A percentile compares a stretch with the other conserved stretches of the same genome.
phyloP scores from a whole-genome alignment of 768 basidiomycete species.

The Epithele typhae region DNA sequence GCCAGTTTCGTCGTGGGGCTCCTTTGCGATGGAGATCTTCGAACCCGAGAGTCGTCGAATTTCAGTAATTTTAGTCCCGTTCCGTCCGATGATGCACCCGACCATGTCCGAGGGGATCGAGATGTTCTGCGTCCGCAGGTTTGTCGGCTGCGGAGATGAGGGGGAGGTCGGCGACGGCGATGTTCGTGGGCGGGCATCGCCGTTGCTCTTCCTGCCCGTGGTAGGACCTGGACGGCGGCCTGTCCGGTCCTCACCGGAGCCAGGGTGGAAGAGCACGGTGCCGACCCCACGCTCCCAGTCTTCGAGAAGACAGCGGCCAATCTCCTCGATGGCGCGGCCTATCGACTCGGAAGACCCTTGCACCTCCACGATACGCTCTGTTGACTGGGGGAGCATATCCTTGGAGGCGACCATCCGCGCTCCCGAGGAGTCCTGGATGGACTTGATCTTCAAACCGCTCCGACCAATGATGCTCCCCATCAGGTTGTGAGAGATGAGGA shows the following conservation, averaged over 20 bases:
- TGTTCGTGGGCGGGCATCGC: slow-evolving; percentile 37
- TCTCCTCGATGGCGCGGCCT: slow-evolving; percentile 90
- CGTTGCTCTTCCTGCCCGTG: slow-evolving; percentile 21
- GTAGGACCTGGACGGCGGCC: slow-evolving; percentile 68
- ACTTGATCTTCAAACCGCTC: slow-evolving; percentile 95
- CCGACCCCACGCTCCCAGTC: slow-evolving; percentile 95
- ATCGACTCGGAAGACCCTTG: slow-evolving; percentile 92
- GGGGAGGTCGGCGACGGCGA: slow-evolving; percentile 49
- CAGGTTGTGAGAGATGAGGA: slow-evolving; percentile 97
- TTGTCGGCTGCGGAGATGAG: slow-evolving; percentile 52
- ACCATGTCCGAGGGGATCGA: slow-evolving; percentile 99
- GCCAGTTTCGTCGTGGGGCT: slow-evolving; percentile 98
- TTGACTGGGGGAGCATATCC: slow-evolving; percentile 99
- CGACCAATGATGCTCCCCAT: slow-evolving; percentile 99
- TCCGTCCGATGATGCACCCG: slow-evolving; percentile 92
- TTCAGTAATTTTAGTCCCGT: slow-evolving; percentile 97
- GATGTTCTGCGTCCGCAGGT: slow-evolving; percentile 97
- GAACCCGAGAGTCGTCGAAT: slow-evolving; percentile 97
- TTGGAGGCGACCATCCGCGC: slow-evolving; percentile 99
- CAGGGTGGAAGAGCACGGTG: slow-evolving; percentile 95
- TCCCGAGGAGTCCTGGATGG: slow-evolving; percentile 94
- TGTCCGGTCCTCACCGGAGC: slow-evolving; percentile 73
- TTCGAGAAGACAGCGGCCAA: slow-evolving; percentile 91
- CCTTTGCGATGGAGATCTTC: slow-evolving; percentile 98
- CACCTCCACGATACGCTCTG: slow-evolving; percentile 97